Percentiles rank a stretch among this genome's conserved stretches.
Conservation (phyloP, 2,329 filamentous ascomycete species). For the Trichophaea hybrida region DNA sequence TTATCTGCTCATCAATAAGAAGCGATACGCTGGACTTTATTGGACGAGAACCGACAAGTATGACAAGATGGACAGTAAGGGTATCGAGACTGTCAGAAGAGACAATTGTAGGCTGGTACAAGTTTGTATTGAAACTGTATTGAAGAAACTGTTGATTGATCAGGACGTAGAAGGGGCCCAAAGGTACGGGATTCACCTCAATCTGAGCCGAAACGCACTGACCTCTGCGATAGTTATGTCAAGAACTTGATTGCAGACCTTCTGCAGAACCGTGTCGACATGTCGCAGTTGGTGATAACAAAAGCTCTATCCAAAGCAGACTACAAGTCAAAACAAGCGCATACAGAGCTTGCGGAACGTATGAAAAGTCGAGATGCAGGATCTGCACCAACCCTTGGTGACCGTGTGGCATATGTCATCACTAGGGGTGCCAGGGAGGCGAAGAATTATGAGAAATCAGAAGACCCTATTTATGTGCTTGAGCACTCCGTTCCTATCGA, state of each 20-base stretch:
- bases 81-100: conserved; percentile 92
- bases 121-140: conserved; percentile 90
- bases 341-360: conserved; percentile 84
- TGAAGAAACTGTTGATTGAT: conserved; percentile 91
- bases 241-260: conserved; percentile 91
- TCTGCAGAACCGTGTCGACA: conserved; percentile 92
- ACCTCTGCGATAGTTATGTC: conserved; percentile 53
- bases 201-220: conserved; percentile 31
- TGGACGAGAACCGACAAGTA: conserved; percentile 91
- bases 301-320: conserved; percentile 86
- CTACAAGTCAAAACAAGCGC: conserved; percentile 85
- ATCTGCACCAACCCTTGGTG: conserved; percentile 79
- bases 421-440: conserved; percentile 76
- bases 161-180: conserved; percentile 79
- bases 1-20: conserved; percentile 98
- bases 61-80: conserved; percentile 99
- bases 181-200: conserved; percentile 47
- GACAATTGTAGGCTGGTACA: conserved; percentile 94
- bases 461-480: conserved; percentile 91
- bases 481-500: conserved; percentile 97
- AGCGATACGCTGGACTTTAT: conserved; percentile 93
- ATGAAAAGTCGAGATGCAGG: conserved; percentile 96
- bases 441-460: conserved; percentile 93
- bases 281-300: conserved; percentile 98
- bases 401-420: conserved; percentile 97